phyloP scores from a whole-genome alignment of 2,329 filamentous ascomycete genomes.

The Neospermospora avenae region DNA sequence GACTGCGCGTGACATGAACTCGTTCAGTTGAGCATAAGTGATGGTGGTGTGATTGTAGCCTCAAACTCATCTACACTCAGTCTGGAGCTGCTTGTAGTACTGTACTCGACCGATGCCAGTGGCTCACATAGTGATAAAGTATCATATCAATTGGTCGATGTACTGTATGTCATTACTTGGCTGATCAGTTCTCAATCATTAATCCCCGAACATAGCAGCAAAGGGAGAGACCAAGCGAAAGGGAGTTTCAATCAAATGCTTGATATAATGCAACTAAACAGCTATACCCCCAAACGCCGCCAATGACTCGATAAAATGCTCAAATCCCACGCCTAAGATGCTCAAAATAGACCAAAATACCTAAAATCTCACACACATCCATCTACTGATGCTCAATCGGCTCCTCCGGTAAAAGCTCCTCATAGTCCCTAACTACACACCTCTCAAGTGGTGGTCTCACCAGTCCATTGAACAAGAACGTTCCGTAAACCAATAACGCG shows the following conservation, averaged over 20 bases:
- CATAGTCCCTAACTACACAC: conserved; percentile 55
- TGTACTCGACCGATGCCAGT: too few species aligned
- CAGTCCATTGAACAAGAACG: conserved; percentile 93
- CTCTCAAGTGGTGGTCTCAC: conserved; percentile 76
- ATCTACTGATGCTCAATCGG: conserved; percentile 66
- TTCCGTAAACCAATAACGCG: conserved; percentile 87
- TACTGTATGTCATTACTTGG: too few species aligned
- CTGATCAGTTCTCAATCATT: too few species aligned
- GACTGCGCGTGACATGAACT: too few species aligned
- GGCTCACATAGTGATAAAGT: too few species aligned
- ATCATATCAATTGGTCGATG: too few species aligned
- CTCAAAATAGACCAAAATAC: too few species aligned
- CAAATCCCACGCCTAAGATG: neutral
- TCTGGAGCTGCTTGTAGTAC: too few species aligned
- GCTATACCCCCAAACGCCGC: neutral
- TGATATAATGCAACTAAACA: neutral
- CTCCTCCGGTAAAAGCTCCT: conserved; percentile 73
- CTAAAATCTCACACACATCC: neutral
- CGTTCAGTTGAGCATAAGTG: too few species aligned
- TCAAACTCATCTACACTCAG: too few species aligned
- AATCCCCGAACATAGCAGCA: neutral
- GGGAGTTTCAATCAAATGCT: neutral
- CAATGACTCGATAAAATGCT: neutral
- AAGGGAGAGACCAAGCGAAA: neutral
- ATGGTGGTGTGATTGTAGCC: too few species aligned